Base-by-base conservation (phyloP, 2,329 filamentous ascomycete genomes). In the Orbilia quercus region DNA sequence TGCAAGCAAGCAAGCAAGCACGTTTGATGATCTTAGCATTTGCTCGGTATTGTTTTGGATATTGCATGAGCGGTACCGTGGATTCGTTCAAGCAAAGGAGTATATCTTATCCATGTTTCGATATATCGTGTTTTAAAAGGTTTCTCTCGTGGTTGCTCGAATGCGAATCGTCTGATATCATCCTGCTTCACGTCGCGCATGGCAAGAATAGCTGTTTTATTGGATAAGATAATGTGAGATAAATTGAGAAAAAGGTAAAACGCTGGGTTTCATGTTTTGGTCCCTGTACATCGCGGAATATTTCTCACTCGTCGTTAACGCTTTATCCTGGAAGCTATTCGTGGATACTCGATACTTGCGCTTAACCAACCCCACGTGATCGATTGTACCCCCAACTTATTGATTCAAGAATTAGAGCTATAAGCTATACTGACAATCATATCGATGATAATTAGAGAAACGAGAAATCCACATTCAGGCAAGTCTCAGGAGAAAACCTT, bases 401-500 rank as follows among this genome's bases (percentile, higher is more conserved):
- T 31, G n/a, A n/a, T n/a, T n/a, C n/a, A n/a, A 31, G 28, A 31
- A 31, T 31, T 31, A 9, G 28, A 9, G 28, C 9, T 31, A 31
- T 31, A 31, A 31, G 28, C 28, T 31, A 31, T 31, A n/a, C n/a
- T n/a, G n/a, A n/a, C n/a, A n/a, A n/a, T n/a, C 31, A 12, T 34
- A 6, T 34, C 12, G 31, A 34, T 34, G 9, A 51, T 51, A 53
- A 34, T 20, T 3, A 36, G 20, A 53, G 2, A 51, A n/a, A 14
- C 5, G n/a, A 34, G 5, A 47, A 6, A 20, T 20, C 3, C 34
- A 2, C 6, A 48, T 34, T 72, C 23, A 25, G 59, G 66, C 44
- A 72, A 64, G 66, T 72, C 45, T 64, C 66, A 64, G 57, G 66
- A 72, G 66, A 72, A 64, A 64, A 16, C 45, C 23, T n/a, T 44